Conservation (phyloP, 225 moss, liverwort and hornwort genomes). For the Physcomitrellopsis africana region DNA sequence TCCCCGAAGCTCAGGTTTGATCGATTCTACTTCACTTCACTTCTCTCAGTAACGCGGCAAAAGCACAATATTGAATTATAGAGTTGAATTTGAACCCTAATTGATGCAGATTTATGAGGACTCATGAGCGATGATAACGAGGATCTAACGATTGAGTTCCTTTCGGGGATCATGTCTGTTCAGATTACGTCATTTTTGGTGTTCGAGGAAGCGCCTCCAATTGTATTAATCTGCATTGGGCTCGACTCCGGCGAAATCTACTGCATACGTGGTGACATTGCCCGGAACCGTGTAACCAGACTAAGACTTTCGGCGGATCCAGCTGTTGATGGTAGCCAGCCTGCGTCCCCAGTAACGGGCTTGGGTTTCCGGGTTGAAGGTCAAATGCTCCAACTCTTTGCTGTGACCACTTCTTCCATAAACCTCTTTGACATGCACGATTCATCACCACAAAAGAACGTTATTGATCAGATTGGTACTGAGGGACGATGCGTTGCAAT, state of each 20-base stretch:
- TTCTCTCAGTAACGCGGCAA: not conserved
- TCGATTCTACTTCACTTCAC: too few relatives aligned
- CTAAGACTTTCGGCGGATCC: slow-evolving; percentile 85
- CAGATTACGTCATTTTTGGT: slow-evolving; percentile 96
- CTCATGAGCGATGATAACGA: not conserved
- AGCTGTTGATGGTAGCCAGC: slow-evolving; percentile 58
- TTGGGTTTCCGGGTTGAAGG: slow-evolving; percentile 91
- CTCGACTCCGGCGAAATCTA: slow-evolving; percentile 93
- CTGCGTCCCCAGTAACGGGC: slow-evolving; percentile 88
- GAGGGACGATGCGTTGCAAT: slow-evolving; percentile 91
- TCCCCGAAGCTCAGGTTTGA: slow-evolving; percentile 82
- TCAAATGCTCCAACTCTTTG: slow-evolving; percentile 89
- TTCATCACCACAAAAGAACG: slow-evolving; percentile 76
- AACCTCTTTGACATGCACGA: slow-evolving; percentile 89
- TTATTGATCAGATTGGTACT: slow-evolving; percentile 79
- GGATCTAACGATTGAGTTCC: slow-evolving; percentile 6
- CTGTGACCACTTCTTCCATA: slow-evolving; percentile 75
- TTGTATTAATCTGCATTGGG: slow-evolving; percentile 89
- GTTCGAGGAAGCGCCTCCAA: slow-evolving; percentile 95
- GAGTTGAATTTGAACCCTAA: not conserved
- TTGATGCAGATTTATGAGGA: not conserved
- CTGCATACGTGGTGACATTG: slow-evolving; percentile 91
- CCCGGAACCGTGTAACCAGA: slow-evolving; percentile 89
- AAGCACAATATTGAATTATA: not conserved
- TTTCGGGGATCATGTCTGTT: slow-evolving; percentile 24